Percentiles rank a stretch among this genome's conserved stretches.
Evolutionary conservation across 106 monocot genomes (phyloP).

Genomic region (Phalaenopsis equestris): DNA sequence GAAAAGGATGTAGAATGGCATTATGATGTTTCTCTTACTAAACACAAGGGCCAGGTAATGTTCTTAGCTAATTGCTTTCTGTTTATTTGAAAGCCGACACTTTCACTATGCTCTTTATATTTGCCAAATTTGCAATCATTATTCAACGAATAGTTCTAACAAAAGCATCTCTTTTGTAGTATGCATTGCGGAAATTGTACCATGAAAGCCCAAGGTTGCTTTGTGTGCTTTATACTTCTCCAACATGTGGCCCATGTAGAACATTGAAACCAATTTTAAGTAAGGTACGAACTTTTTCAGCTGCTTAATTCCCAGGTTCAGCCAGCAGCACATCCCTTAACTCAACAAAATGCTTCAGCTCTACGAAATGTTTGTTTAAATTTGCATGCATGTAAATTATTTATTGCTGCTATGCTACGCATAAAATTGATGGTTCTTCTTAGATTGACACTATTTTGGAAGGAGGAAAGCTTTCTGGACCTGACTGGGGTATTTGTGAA

Average conservation of each 20-base stretch:
- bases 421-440: not conserved
- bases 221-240: slow-evolving; percentile 86
- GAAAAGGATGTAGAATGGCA: slow-evolving; percentile 78
- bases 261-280: slow-evolving; percentile 89
- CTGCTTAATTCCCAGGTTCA: too few species aligned
- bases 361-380: not conserved
- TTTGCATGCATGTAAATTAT: not conserved
- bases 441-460: not conserved
- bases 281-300: slow-evolving; percentile 45
- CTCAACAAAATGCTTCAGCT: too few species aligned
- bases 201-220: slow-evolving; percentile 95
- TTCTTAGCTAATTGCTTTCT: not conserved
- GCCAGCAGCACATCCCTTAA: too few species aligned
- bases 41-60: slow-evolving; percentile 88
- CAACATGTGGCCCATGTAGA: slow-evolving; percentile 97
- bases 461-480: not conserved
- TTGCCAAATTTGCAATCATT: not conserved
- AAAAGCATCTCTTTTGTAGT: slow-evolving; percentile 42
- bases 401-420: not conserved
- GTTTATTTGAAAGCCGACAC: not conserved
- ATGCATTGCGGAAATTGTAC: slow-evolving; percentile 89
- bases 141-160: not conserved
- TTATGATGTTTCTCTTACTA: slow-evolving; percentile 81
- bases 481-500: not conserved
- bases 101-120: not conserved